Base-by-base conservation (phyloP, 2,329 filamentous ascomycete genomes). In the Alternaria angustiovoidea region DNA sequence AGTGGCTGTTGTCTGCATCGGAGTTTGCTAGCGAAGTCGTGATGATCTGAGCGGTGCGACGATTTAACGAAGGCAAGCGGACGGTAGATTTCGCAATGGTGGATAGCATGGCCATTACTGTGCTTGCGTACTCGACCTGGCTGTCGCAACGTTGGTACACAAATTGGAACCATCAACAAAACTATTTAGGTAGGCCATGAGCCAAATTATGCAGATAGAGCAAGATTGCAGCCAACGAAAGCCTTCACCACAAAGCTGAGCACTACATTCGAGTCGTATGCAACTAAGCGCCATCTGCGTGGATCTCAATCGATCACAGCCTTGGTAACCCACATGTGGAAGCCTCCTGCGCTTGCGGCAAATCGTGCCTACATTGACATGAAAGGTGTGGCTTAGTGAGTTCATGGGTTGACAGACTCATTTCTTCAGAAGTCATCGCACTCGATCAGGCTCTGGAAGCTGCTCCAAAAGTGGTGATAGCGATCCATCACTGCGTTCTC, bases 261-360 rank as follows among this genome's bases (percentile, higher is more conserved):
- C 16, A 28, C 24, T 20, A 39, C 6, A 18, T 51, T 32, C 34
- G 11, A 36, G 30, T 43, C 30, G 11, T 14, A 46, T 54, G 30
- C 28, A 46, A 18, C 41, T 54, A 54, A 54, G 51, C 51, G 51
- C 51, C 51, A 28, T 18, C 41, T 44, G 30, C 7, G 41, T 54
- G 41, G 51, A 28, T 28, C 34, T 51, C 22, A 5, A 36, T 11
- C 38, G 4, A 36, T 39, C 32, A 26, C 48, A 51, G 22, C 41
- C 30, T 54, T 38, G 28, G 30, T 44, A 54, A 11, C 1, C 30
- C 16, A 54, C 51, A 34, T 18, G 20, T 51, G 48, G 24, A 51
- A 24, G 24, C 22, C 48, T n/a, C 34, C 24, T 26, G 51, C 32
- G 41, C 38, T 53, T 24, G 18, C 24, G 43, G 39, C 14, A 34